Base-by-base conservation (phyloP, 345 rosid species). In the Camelina neglecta region DNA sequence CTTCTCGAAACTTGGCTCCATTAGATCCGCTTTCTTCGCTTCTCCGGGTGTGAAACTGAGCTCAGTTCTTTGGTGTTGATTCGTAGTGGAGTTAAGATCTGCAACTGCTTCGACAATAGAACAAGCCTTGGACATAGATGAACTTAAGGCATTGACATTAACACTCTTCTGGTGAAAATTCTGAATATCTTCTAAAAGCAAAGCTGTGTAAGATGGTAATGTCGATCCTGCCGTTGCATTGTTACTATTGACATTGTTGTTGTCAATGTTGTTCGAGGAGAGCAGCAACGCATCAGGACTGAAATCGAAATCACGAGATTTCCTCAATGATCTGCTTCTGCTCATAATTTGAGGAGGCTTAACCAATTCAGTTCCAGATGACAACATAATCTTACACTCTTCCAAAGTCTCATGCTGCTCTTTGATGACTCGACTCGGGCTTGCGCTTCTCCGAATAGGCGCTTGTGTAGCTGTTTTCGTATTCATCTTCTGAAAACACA, bases 171-270 rank as follows among this genome's bases (percentile, higher is more conserved):
- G 97, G 67, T 92, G 93, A 60, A 95, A 95, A 74, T 90, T 95
- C 15, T 95, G 97, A 78, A 95, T 95, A 74, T 95, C 99, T 71
- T 95, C 92, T 3, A 95, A 85, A 64, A 95, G 65, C 70, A 95
- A 66, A 4, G 90, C 75, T 1, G 97, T 85, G 67, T 92, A 95
- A 33, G 97, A 89, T 20, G 87, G 81, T 20, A 69, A 5, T 4
- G 86, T 29, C 36, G 62, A 21, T 16, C 42, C 63, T 55, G 63
- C 67, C 23, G 85, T 75, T 82, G 84, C 50, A 77, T 53, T 83
- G 86, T 90, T 31, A 61, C 66, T 61, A 3, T 21, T 21, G 39
- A 38, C 11, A 81, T 87, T 69, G 81, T 86, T 63, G 84, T 8
- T 75, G 5, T 74, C 65, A 6, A 42, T 35, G 24, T 56, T 70